phyloP scores from a whole-genome alignment of 306 rosid genomes.

The Acacia melanoxylon region DNA sequence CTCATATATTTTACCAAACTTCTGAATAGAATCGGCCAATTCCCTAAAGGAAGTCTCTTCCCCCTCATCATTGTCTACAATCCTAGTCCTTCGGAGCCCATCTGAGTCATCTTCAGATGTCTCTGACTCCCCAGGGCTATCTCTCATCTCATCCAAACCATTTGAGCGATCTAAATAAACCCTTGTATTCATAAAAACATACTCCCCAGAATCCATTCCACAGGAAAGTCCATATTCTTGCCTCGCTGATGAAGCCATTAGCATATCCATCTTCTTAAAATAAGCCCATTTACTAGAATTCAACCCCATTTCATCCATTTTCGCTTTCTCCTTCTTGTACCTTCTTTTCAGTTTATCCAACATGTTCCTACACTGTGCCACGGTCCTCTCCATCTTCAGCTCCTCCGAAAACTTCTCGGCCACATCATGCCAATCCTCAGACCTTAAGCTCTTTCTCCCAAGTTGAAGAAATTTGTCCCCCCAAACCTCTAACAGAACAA shows the following conservation, averaged over 20 bases:
- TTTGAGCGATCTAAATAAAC: conserved; percentile 75
- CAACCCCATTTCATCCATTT: conserved; percentile 56
- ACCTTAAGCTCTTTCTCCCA: conserved; percentile 83
- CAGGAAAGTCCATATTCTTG: conserved; percentile 74
- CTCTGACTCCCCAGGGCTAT: conserved; percentile 84
- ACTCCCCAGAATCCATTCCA: conserved; percentile 88
- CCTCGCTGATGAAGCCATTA: conserved; percentile 64
- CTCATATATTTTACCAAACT: conserved; percentile 81
- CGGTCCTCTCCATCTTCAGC: conserved; percentile 46
- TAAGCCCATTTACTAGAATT: conserved; percentile 59
- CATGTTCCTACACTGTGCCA: conserved; percentile 54
- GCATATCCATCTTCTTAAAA: conserved; percentile 80
- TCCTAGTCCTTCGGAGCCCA: conserved; percentile 17
- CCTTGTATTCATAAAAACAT: conserved; percentile 75
- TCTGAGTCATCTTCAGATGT: conserved; percentile 46
- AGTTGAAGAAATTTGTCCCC: conserved; percentile 72
- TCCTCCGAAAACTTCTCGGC: conserved; percentile 70
- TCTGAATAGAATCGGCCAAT: conserved; percentile 70
- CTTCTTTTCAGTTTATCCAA: conserved; percentile 65
- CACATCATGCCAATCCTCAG: conserved; percentile 76
- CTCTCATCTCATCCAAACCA: conserved; percentile 90
- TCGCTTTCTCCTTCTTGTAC: conserved; percentile 75
- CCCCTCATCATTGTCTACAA: conserved; percentile 21
- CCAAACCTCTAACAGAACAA: conserved; percentile 75
- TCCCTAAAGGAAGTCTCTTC: conserved; percentile 52